A percentile compares a stretch with the other conserved stretches of the same genome.
Conservation (phyloP, 139 green algal species). For the Chlamydomonas incerta region DNA sequence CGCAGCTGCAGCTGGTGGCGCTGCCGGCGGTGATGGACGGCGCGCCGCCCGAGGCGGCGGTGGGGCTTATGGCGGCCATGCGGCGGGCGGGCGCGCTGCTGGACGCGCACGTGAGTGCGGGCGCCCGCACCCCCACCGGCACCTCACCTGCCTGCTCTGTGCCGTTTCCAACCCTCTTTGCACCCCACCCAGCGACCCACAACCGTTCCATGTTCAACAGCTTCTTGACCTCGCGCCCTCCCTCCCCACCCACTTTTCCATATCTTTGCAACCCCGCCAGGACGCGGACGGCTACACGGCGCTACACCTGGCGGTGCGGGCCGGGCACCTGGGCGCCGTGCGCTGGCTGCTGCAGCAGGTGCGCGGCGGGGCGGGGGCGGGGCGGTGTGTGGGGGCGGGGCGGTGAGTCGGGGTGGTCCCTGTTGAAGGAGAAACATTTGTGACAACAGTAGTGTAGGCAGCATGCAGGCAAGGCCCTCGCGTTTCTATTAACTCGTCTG, state of each 20-base stretch:
- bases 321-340: slow-evolving; percentile 11
- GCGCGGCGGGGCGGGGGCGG: background rate
- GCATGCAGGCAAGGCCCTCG: too few relatives aligned
- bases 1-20: slow-evolving; percentile 40
- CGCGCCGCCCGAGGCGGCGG: slow-evolving; percentile 16
- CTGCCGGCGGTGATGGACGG: slow-evolving; percentile 35
- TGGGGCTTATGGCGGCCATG: slow-evolving; percentile 20
- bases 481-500: too few relatives aligned
- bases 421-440: too few relatives aligned
- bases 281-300: slow-evolving; percentile 41
- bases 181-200: too few relatives aligned
- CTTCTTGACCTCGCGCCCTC: too few relatives aligned
- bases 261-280: slow-evolving; percentile 11
- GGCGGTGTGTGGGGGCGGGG: too few relatives aligned
- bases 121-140: too few relatives aligned
- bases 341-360: slow-evolving; percentile 38
- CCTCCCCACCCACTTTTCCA: too few relatives aligned
- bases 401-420: too few relatives aligned
- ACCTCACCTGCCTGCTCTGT: too few relatives aligned
- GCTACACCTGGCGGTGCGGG: slow-evolving; percentile 33
- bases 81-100: slow-evolving; percentile 18
- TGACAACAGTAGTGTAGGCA: too few relatives aligned
- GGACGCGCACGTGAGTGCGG: slow-evolving; percentile 26
- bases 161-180: too few relatives aligned
- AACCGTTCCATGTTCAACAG: background rate